These are phyloP conservation scores for Candida incommunis DNA, from an alignment of 805 yeast genomes.

Conservation along the genomic window DNA sequence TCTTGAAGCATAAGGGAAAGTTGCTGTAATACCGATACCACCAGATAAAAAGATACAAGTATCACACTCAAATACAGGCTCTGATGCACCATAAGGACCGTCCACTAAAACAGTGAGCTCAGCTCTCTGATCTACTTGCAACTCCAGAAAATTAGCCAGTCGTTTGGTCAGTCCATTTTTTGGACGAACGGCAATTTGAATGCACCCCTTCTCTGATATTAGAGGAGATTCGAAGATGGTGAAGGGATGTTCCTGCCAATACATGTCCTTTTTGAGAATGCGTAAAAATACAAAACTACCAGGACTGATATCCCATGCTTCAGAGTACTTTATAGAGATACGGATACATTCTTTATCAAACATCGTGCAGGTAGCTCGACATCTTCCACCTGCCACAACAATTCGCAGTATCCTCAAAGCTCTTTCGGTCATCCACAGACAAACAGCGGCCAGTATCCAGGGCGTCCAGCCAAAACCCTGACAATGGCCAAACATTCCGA, in stretches of 20 bases:
- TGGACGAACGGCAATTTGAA: slow-evolving; percentile 35
- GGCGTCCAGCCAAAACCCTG: slow-evolving; percentile 45
- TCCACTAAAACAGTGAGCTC: slow-evolving; percentile 34
- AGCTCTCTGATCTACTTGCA: slow-evolving; percentile 15
- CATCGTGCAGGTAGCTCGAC: slow-evolving; percentile 14
- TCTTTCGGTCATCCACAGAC: slow-evolving; percentile 61
- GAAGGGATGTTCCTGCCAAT: slow-evolving; percentile 70
- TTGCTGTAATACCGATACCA: slow-evolving; percentile 51
- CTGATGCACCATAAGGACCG: slow-evolving; percentile 45
- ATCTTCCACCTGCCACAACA: slow-evolving; percentile 37
- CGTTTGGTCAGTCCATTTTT: slow-evolving; percentile 39
- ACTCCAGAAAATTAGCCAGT: slow-evolving; percentile 22
- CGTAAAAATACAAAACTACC: slow-evolving; percentile 46
- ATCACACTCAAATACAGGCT: slow-evolving; percentile 32
- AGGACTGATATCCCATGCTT: slow-evolving; percentile 34
- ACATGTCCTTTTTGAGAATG: slow-evolving; percentile 31
- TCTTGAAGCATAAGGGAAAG: slow-evolving; percentile 29
- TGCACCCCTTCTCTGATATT: slow-evolving; percentile 20
- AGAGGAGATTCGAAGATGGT: slow-evolving; percentile 22
- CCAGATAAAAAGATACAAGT: slow-evolving; percentile 43
- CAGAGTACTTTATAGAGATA: slow-evolving; percentile 24
- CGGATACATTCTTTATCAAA: slow-evolving; percentile 24
- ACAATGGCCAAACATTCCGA: slow-evolving; percentile 37
- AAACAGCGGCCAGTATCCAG: slow-evolving; percentile 39
- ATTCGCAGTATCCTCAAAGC: slow-evolving; percentile 40